A percentile compares a stretch with the other conserved stretches of the same genome.
Evolutionary conservation across 495 filamentous ascomycete genomes (phyloP).

Genomic region (Aspergillus sclerotiicarbonarius): DNA sequence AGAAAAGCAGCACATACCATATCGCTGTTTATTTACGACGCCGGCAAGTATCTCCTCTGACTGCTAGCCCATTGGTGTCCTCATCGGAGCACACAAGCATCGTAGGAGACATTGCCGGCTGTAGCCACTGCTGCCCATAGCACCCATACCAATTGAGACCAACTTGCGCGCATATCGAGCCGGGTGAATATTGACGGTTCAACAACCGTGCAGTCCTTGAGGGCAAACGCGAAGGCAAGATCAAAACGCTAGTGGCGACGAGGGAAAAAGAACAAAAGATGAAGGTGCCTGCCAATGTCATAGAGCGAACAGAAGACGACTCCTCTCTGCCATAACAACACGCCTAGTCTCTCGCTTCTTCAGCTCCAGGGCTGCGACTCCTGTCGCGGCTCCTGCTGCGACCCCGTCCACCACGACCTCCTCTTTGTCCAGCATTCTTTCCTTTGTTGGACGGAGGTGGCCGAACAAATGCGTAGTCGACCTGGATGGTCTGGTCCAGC

Average conservation of each 20-base stretch:
- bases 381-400: slow-evolving; percentile 55
- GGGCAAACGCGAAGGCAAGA: slow-evolving; percentile 1
- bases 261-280: neutral
- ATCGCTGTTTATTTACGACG: slow-evolving; percentile 29
- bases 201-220: slow-evolving; percentile 1
- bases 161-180: neutral
- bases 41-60: slow-evolving; percentile 26
- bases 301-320: slow-evolving; percentile 4
- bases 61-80: neutral
- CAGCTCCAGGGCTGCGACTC: slow-evolving; percentile 58
- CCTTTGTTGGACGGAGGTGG: slow-evolving; percentile 72
- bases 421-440: slow-evolving; percentile 51
- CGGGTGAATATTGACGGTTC: slow-evolving; percentile 3
- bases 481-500: slow-evolving; percentile 85
- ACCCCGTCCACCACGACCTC: slow-evolving; percentile 46
- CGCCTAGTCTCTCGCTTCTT: slow-evolving; percentile 37
- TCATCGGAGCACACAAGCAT: neutral
- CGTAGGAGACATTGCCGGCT: slow-evolving; percentile 21
- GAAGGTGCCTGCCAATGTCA: neutral
- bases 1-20: slow-evolving; percentile 24
- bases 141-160: neutral
- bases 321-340: neutral
- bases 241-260: neutral
- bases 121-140: slow-evolving; percentile 6
- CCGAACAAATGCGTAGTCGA: slow-evolving; percentile 96